Evolutionary conservation across 495 filamentous ascomycete species (phyloP).

Genomic region (Amniculicola lignicola): DNA sequence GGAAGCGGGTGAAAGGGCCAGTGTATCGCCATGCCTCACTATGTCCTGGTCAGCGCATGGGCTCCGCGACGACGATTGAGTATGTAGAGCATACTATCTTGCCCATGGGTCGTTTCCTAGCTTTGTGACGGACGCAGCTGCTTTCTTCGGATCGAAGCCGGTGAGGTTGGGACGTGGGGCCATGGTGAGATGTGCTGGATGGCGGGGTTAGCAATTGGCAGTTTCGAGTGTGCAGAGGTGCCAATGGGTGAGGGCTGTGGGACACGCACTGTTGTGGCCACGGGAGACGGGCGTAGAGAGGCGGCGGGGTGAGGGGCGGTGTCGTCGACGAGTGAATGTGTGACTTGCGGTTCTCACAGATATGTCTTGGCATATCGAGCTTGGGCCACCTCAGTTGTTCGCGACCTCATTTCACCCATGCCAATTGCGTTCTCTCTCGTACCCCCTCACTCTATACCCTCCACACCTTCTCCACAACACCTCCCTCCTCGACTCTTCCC

Average conservation of each 20-base stretch:
- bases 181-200: slow-evolving; percentile 45
- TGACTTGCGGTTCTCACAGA: too few species aligned
- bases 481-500: too few species aligned
- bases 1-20: slow-evolving; percentile 80
- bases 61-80: not conserved
- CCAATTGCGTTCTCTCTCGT: too few species aligned
- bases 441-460: too few species aligned
- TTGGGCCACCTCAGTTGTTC: slow-evolving; percentile 15
- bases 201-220: slow-evolving; percentile 25
- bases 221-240: too few species aligned
- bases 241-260: not conserved
- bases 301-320: not conserved
- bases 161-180: slow-evolving; percentile 66
- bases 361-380: too few species aligned
- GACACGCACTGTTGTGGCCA: slow-evolving; percentile 11
- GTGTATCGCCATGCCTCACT: slow-evolving; percentile 95
- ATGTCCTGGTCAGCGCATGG: slow-evolving; percentile 8
- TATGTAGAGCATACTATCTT: slow-evolving; percentile 55
- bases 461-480: too few species aligned
- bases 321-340: not conserved
- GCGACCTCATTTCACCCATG: too few species aligned
- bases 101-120: slow-evolving; percentile 85
- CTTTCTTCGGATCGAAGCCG: slow-evolving; percentile 75
- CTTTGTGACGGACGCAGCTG: slow-evolving; percentile 62
- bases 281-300: not conserved